Evolutionary conservation across 2,329 filamentous ascomycete species (phyloP).

Genomic region (Capronia epimyces): DNA sequence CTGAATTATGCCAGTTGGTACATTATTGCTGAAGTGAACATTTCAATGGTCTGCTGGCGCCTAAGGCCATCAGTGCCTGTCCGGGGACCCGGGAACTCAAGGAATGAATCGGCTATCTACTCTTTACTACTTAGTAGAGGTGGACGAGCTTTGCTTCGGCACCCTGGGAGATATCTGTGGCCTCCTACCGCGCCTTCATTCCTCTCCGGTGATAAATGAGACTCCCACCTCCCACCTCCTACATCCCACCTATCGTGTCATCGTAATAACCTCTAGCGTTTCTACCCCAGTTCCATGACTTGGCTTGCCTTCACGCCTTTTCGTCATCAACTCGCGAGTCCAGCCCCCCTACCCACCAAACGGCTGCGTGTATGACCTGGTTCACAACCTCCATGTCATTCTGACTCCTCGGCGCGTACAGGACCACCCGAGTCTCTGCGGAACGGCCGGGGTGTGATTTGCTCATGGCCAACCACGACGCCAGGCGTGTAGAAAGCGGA

Average conservation of each 20-base stretch:
- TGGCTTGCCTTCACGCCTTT: neutral
- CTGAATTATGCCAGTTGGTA: too few species aligned
- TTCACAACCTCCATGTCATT: constrained; percentile 33
- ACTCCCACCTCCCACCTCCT: neutral
- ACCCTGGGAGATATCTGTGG: too few species aligned
- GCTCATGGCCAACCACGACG: constrained; percentile 9
- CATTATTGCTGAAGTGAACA: too few species aligned
- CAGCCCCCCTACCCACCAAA: constrained; percentile 29
- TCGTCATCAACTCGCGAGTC: constrained; percentile 15
- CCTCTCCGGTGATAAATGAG: too few species aligned
- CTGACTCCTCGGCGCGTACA: constrained; percentile 36
- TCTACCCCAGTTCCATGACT: neutral
- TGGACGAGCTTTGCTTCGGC: too few species aligned
- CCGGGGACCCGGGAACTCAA: too few species aligned
- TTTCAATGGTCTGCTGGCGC: too few species aligned
- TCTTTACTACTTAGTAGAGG: too few species aligned
- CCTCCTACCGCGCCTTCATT: too few species aligned
- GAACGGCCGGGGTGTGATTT: neutral
- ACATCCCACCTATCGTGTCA: neutral
- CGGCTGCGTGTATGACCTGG: constrained; percentile 33
- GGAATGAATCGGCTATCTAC: too few species aligned
- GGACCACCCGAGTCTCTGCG: constrained; percentile 24
- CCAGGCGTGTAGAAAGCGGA: constrained; percentile 35
- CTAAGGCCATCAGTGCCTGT: too few species aligned
- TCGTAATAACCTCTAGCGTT: neutral